phyloP scores from a whole-genome alignment of 2,329 filamentous ascomycete species.

The Alternaria brassicae region DNA sequence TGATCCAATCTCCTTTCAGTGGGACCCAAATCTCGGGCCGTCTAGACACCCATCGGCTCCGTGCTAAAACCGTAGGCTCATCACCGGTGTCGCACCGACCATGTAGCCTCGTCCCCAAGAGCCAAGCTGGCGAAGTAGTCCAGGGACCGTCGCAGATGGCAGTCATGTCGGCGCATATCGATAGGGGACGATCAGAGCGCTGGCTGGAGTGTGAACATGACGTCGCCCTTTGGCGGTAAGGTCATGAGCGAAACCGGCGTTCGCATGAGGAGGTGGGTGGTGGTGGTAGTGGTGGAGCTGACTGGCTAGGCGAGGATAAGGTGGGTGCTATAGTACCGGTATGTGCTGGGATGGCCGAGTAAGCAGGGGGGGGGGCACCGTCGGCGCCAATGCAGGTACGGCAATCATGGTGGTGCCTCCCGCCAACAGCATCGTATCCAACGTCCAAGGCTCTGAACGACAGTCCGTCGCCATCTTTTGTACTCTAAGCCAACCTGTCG shows the following conservation, averaged over 20 bases:
- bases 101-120: slow-evolving; percentile 15
- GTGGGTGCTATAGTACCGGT: too few species aligned
- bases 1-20: slow-evolving; percentile 12
- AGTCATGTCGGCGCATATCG: slow-evolving; percentile 5
- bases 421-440: neutral
- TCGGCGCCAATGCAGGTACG: slow-evolving; percentile 3
- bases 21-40: slow-evolving; percentile 16
- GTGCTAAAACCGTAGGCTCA: slow-evolving; percentile 17
- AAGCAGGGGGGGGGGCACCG: slow-evolving; percentile 9
- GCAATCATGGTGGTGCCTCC: neutral
- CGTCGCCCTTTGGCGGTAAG: slow-evolving; percentile 19
- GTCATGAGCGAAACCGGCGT: slow-evolving; percentile 22
- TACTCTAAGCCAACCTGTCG: neutral
- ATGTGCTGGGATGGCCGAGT: slow-evolving; percentile 15
- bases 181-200: neutral
- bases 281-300: neutral
- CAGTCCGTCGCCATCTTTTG: slow-evolving; percentile 12
- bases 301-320: neutral
- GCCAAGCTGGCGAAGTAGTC: neutral
- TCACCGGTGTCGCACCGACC: slow-evolving; percentile 26
- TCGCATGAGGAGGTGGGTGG: too few species aligned
- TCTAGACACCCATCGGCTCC: slow-evolving; percentile 12
- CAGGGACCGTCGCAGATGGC: slow-evolving; percentile 2
- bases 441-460: slow-evolving; percentile 8
- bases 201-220: slow-evolving; percentile 16